Evolutionary conservation across 1,284 basidiomycete species (phyloP).

Genomic region (Cryptococcus amylolentus): DNA sequence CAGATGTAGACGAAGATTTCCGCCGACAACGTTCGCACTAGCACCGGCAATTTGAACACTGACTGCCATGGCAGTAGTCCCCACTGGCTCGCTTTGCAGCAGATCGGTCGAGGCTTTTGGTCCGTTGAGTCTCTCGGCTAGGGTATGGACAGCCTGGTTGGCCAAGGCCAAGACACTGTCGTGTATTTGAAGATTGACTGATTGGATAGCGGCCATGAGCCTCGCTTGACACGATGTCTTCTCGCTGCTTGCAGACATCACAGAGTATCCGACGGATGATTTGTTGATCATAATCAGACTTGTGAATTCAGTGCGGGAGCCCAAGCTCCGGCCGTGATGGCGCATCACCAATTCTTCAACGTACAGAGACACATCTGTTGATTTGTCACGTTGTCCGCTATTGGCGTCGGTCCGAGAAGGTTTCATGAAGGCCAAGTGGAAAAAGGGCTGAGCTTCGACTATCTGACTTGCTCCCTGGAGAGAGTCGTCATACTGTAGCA

Average conservation of each 20-base stretch:
- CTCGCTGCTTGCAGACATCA: slow-evolving; percentile 1
- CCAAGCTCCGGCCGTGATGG: slow-evolving; percentile 29
- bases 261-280: slow-evolving; percentile 17
- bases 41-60: slow-evolving; percentile 18
- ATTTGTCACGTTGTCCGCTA: not conserved
- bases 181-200: slow-evolving; percentile 17
- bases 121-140: not conserved
- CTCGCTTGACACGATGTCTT: slow-evolving; percentile 14
- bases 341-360: slow-evolving; percentile 12
- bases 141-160: not conserved
- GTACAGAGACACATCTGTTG: slow-evolving; percentile 20
- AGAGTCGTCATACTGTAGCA: slow-evolving; percentile 25
- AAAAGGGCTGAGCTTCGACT: slow-evolving; percentile 27
- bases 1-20: slow-evolving; percentile 20
- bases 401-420: not conserved
- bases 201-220: slow-evolving; percentile 18
- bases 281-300: slow-evolving; percentile 19
- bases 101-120: not conserved
- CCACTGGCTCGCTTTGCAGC: not conserved
- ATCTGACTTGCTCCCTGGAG: slow-evolving; percentile 23
- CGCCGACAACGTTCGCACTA: slow-evolving; percentile 13
- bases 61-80: slow-evolving; percentile 7
- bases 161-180: slow-evolving; percentile 21
- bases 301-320: slow-evolving; percentile 14
- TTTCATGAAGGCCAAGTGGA: slow-evolving; percentile 25